Conservation (phyloP, 2,329 filamentous ascomycete genomes). For the Torrubiellomyces zombiae region DNA sequence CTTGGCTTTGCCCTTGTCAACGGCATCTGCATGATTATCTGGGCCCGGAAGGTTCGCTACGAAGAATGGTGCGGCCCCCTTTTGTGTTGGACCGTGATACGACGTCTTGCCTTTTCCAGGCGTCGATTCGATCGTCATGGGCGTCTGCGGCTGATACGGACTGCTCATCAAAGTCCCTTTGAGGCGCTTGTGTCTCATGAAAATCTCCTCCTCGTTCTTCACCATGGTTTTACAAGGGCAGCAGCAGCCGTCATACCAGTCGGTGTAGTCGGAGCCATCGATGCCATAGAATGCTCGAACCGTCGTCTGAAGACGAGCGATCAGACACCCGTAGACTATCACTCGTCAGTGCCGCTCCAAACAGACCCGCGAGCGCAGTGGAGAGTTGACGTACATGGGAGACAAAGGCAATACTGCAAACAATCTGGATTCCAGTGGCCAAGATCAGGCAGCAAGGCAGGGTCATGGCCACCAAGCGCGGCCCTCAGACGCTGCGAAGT, state of each 20-base stretch:
- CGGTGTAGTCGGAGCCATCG: constrained; percentile 8
- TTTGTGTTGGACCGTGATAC: too few relatives aligned
- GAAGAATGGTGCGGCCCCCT: too few relatives aligned
- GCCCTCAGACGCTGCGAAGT: constrained; percentile 9
- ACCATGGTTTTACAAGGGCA: constrained; percentile 13
- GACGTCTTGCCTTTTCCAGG: constrained; percentile 2
- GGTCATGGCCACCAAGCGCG: constrained; percentile 8
- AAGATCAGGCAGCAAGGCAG: constrained; percentile 4
- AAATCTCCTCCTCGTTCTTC: constrained; percentile 16
- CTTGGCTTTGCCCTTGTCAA: too few relatives aligned
- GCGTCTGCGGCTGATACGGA: constrained; percentile 6
- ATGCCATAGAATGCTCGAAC: constrained; percentile 18
- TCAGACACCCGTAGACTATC: constrained; percentile 14
- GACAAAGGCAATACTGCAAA: constrained; percentile 8
- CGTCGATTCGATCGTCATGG: constrained; percentile 9
- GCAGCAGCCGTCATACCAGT: constrained; percentile 12
- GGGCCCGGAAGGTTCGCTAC: too few relatives aligned
- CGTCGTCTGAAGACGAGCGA: constrained; percentile 13
- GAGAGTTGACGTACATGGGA: constrained; percentile 10
- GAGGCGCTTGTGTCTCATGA: constrained; percentile 10
- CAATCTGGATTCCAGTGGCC: constrained; percentile 10
- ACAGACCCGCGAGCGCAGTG: too few relatives aligned
- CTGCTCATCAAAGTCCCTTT: constrained; percentile 2
- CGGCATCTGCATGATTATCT: too few relatives aligned
- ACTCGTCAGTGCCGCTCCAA: constrained; percentile 1